Evolutionary conservation across 2,329 filamentous ascomycete species (phyloP).

Genomic region (Clathrospora elynae): DNA sequence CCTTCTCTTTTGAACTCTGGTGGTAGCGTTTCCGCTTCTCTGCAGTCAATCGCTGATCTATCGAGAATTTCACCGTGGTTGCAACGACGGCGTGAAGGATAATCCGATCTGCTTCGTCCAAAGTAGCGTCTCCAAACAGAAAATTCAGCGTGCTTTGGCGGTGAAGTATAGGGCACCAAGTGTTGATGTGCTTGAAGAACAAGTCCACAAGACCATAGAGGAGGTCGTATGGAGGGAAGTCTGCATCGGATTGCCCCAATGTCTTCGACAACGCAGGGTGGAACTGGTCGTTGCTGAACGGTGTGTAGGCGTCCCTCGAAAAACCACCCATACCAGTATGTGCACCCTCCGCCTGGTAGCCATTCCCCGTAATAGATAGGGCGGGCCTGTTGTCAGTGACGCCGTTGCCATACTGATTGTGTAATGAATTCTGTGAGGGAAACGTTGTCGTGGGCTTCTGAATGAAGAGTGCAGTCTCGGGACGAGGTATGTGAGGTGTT

Average conservation of each 20-base stretch:
- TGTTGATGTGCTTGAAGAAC: conserved; percentile 68
- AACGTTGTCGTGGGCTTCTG: conserved; percentile 50
- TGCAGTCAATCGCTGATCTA: conserved; percentile 73
- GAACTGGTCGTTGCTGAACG: conserved; percentile 40
- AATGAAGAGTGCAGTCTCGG: conserved; percentile 54
- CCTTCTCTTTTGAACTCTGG: conserved; percentile 79
- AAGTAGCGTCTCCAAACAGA: conserved; percentile 71
- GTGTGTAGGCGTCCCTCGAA: conserved; percentile 37
- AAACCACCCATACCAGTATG: conserved; percentile 28
- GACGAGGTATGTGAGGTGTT: conserved; percentile 50
- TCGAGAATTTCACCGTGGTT: conserved; percentile 83
- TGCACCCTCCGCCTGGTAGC: conserved; percentile 39
- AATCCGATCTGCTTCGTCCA: conserved; percentile 82
- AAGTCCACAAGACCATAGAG: conserved; percentile 65
- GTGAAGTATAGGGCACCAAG: conserved; percentile 86
- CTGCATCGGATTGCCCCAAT: conserved; percentile 44
- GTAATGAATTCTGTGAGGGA: conserved; percentile 39
- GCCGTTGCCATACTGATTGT: conserved; percentile 43
- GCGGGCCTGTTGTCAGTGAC: conserved; percentile 44
- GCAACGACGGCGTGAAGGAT: conserved; percentile 87
- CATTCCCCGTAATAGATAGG: conserved; percentile 33
- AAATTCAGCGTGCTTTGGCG: conserved; percentile 79
- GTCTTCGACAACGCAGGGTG: conserved; percentile 33
- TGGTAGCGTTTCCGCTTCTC: conserved; percentile 77
- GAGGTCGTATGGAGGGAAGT: conserved; percentile 65